phyloP scores from a whole-genome alignment of 768 basidiomycete species.

The Vararia minispora region DNA sequence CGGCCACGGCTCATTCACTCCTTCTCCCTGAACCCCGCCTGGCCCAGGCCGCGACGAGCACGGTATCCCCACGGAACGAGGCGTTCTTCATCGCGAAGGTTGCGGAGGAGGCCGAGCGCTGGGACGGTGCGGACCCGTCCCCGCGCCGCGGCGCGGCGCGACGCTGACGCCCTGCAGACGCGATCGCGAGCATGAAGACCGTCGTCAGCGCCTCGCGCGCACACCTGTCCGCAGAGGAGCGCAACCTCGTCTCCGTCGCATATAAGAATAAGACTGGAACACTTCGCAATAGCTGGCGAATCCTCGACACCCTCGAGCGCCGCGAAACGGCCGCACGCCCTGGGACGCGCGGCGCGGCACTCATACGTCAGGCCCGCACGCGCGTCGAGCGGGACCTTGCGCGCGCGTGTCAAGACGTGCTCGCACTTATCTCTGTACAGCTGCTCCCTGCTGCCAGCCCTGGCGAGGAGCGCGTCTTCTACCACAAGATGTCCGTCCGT shows the following conservation, averaged over 20 bases:
- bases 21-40: no score
- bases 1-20: not conserved
- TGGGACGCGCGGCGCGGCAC: constrained; percentile 43
- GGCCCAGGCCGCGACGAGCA: constrained; percentile 16
- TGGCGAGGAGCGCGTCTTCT: constrained; percentile 83
- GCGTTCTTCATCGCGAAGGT: constrained; percentile 68
- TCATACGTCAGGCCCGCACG: constrained; percentile 64
- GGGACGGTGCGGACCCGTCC: constrained; percentile 47
- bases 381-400: constrained; percentile 71
- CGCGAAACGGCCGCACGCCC: constrained; percentile 39
- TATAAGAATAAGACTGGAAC: constrained; percentile 86
- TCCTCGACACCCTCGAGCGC: constrained; percentile 66
- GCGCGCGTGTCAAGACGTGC: constrained; percentile 70
- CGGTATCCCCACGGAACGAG: constrained; percentile 22
- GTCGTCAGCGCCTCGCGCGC: constrained; percentile 58
- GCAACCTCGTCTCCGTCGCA: constrained; percentile 79
- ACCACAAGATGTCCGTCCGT: constrained; percentile 70
- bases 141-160: not conserved
- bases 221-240: constrained; percentile 71
- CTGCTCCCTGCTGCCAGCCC: constrained; percentile 51
- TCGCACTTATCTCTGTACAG: constrained; percentile 50
- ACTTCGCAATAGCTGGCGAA: constrained; percentile 77
- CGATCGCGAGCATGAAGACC: constrained; percentile 67
- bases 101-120: constrained; percentile 81
- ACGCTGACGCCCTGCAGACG: constrained; percentile 34